Percentiles rank a stretch among this genome's conserved stretches.
Conservation (phyloP, 2,329 filamentous ascomycete species). For the Tolypocladium cylindrosporum region DNA sequence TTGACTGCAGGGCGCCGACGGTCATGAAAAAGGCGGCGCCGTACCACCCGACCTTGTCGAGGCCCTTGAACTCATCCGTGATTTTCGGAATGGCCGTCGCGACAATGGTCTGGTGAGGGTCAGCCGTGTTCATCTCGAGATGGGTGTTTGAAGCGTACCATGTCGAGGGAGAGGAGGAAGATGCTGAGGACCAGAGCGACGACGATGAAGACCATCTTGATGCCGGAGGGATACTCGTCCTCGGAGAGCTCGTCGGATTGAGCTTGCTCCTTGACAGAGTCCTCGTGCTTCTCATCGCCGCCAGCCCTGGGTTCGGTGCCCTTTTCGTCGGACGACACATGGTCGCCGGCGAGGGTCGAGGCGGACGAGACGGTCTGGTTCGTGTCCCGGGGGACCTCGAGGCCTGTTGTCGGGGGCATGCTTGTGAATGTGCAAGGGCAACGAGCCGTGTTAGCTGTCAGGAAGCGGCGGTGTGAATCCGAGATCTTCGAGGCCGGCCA, state of each 20-base stretch:
- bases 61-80: constrained; percentile 39
- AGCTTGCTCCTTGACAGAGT: background rate
- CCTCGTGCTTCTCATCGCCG: constrained; percentile 5
- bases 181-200: constrained; percentile 35
- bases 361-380: constrained; percentile 16
- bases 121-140: background rate
- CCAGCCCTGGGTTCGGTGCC: constrained; percentile 8
- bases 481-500: background rate
- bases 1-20: constrained; percentile 32
- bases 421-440: background rate
- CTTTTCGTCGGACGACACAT: constrained; percentile 12
- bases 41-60: constrained; percentile 49
- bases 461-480: background rate
- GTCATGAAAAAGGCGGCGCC: constrained; percentile 44
- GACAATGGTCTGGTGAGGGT: constrained; percentile 37
- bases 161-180: constrained; percentile 39
- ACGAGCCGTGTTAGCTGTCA: background rate
- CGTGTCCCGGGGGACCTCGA: constrained; percentile 12
- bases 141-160: constrained; percentile 18
- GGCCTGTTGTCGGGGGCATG: constrained; percentile 3
- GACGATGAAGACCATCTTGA: constrained; percentile 31
- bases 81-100: constrained; percentile 47
- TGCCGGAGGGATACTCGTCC: constrained; percentile 27
- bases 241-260: constrained; percentile 12
- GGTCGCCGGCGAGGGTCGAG: constrained; percentile 19